A percentile compares a stretch with the other conserved stretches of the same genome.
These are phyloP conservation scores for Fusarium nisikadoi DNA, from an alignment of 2,329 filamentous ascomycete genomes.

Conservation along the genomic window DNA sequence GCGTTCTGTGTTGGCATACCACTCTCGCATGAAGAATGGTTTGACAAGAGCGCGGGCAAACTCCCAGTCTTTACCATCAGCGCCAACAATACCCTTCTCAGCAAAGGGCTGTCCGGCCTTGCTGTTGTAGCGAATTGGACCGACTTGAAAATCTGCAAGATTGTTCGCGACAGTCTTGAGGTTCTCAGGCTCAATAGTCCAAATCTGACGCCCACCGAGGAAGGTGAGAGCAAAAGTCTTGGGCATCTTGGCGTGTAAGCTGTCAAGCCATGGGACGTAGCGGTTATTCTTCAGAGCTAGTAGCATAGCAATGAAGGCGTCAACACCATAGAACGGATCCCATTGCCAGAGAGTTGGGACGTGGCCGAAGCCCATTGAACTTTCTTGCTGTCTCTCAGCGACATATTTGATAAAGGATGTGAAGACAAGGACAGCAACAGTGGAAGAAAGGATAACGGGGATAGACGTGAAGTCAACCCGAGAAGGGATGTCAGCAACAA, in stretches of 20 bases:
- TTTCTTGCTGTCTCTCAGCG: neutral
- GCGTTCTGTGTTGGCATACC: neutral
- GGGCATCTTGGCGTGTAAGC: neutral
- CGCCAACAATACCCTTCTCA: neutral
- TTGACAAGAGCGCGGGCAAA: constrained; percentile 1
- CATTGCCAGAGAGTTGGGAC: neutral
- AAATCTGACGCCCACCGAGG: constrained; percentile 5
- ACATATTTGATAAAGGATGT: neutral
- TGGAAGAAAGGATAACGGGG: neutral
- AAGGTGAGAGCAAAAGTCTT: constrained; percentile 6
- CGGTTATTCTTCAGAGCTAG: constrained; percentile 7
- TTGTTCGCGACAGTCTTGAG: constrained; percentile 1
- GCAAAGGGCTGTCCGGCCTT: constrained; percentile 10
- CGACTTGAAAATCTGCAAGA: neutral
- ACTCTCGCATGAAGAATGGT: constrained; percentile 6
- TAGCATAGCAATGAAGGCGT: neutral
- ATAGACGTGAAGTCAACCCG: neutral
- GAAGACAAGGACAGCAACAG: neutral
- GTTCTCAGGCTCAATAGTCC: constrained; percentile 7
- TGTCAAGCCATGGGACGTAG: constrained; percentile 4
- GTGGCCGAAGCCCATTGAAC: neutral
- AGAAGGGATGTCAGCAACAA: neutral
- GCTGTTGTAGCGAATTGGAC: constrained; percentile 4
- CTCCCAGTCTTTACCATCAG: constrained; percentile 11
- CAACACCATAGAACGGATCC: constrained; percentile 7